phyloP scores from a whole-genome alignment of 495 filamentous ascomycete genomes.

The Penicillium bialowiezense region DNA sequence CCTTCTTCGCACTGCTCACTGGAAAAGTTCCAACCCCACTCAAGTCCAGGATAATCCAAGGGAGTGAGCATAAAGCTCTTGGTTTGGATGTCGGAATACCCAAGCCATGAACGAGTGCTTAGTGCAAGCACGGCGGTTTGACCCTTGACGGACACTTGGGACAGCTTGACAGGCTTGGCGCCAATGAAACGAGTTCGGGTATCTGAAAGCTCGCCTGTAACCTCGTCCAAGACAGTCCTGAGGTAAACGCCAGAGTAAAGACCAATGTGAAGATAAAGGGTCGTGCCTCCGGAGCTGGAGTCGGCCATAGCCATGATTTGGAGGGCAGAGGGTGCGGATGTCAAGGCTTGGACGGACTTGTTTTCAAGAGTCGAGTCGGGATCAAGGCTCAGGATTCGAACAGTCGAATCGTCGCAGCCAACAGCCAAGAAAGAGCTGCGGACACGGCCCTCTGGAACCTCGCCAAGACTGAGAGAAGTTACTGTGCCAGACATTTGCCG shows the following conservation, averaged over 20 bases:
- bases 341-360: conserved; percentile 89
- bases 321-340: conserved; percentile 81
- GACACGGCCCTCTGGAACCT: conserved; percentile 83
- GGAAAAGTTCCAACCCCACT: conserved; percentile 94
- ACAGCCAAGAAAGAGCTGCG: conserved; percentile 90
- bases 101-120: conserved; percentile 88
- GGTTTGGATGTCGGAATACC: conserved; percentile 80
- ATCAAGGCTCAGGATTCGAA: conserved; percentile 86
- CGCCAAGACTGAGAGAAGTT: conserved; percentile 88
- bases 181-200: conserved; percentile 93
- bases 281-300: conserved; percentile 73
- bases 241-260: conserved; percentile 94
- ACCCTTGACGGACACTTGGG: conserved; percentile 78
- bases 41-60: conserved; percentile 79
- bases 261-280: conserved; percentile 91
- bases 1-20: conserved; percentile 90
- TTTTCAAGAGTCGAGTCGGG: conserved; percentile 86
- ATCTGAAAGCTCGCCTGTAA: conserved; percentile 91
- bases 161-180: conserved; percentile 81
- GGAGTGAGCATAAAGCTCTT: conserved; percentile 89
- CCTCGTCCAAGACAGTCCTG: conserved; percentile 87
- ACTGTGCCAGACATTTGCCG: conserved; percentile 95
- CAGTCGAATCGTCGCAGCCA: conserved; percentile 93
- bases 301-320: conserved; percentile 96
- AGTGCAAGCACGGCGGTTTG: conserved; percentile 86